Conservation (phyloP, 495 filamentous ascomycete species). For the Polyplosphaeria fusca region DNA sequence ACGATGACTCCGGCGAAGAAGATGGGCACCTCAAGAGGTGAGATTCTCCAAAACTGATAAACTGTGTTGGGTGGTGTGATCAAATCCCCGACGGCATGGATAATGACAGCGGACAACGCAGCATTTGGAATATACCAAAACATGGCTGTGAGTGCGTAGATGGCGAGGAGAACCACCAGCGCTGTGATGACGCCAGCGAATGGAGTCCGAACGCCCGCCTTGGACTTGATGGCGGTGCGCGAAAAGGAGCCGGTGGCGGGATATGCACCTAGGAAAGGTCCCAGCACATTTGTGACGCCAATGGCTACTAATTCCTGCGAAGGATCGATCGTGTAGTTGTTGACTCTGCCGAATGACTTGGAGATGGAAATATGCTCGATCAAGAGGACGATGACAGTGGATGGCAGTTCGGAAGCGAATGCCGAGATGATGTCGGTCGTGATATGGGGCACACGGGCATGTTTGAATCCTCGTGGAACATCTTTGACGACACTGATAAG, state of each 20-base stretch:
- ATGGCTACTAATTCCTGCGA: slow-evolving; percentile 97
- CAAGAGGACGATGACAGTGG: slow-evolving; percentile 84
- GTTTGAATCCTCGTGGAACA: slow-evolving; percentile 81
- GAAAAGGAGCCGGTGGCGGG: slow-evolving; percentile 97
- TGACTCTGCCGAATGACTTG: slow-evolving; percentile 94
- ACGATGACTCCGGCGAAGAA: slow-evolving; percentile 94
- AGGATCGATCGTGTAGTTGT: slow-evolving; percentile 97
- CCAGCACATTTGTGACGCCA: slow-evolving; percentile 85
- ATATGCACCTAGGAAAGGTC: slow-evolving; percentile 91
- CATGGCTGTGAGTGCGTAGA: slow-evolving; percentile 85
- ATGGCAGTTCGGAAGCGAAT: slow-evolving; percentile 65
- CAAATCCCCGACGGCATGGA: slow-evolving; percentile 92
- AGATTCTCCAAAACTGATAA: slow-evolving; percentile 94
- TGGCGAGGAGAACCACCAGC: slow-evolving; percentile 83
- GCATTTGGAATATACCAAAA: slow-evolving; percentile 95
- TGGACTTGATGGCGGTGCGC: slow-evolving; percentile 95
- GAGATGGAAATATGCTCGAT: slow-evolving; percentile 87
- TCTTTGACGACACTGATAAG: slow-evolving; percentile 65
- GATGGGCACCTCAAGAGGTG: slow-evolving; percentile 83
- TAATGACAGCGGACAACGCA: slow-evolving; percentile 87
- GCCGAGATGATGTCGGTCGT: slow-evolving; percentile 59
- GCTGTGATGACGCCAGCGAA: slow-evolving; percentile 91
- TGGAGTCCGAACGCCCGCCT: slow-evolving; percentile 91
- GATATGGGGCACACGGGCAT: slow-evolving; percentile 73
- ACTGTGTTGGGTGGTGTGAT: slow-evolving; percentile 92